Evolutionary conservation across 1,284 basidiomycete genomes (phyloP).

Genomic region (Rhodofomes roseus): DNA sequence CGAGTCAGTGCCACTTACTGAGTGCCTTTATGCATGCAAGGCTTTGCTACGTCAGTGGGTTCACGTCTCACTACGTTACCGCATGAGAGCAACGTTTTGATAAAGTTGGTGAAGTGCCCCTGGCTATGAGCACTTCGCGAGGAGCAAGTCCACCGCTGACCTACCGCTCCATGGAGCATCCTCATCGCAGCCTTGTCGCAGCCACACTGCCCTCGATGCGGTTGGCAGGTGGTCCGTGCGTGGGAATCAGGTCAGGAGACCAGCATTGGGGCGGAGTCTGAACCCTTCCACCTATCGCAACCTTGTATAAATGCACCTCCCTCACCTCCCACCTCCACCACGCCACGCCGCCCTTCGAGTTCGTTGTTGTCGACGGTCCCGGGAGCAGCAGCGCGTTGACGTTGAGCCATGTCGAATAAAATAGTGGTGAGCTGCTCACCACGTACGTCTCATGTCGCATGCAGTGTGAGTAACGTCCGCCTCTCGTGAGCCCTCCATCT

Average conservation of each 20-base stretch:
- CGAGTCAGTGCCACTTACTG: not conserved
- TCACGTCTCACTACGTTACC: not conserved
- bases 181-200: not conserved
- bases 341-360: conserved; percentile 29
- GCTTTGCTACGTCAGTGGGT: conserved; percentile 19
- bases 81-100: not conserved
- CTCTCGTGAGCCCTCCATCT: conserved; percentile 80
- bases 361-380: conserved; percentile 33
- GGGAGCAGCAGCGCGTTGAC: conserved; percentile 16
- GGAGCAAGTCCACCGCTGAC: not conserved
- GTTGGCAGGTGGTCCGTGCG: conserved; percentile 38
- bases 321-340: conserved; percentile 34
- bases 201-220: not conserved
- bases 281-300: conserved; percentile 36
- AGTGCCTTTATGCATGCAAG: not conserved
- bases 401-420: conserved; percentile 75
- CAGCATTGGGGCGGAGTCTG: conserved; percentile 38
- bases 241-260: conserved; percentile 32
- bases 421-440: conserved; percentile 84
- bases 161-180: not conserved
- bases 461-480: conserved; percentile 51
- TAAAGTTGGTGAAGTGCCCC: not conserved
- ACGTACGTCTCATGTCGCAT: conserved; percentile 51
- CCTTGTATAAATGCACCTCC: conserved; percentile 46
- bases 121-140: not conserved